Evolutionary conservation across 768 basidiomycete genomes (phyloP).

Genomic region (Amanita fuliginea): DNA sequence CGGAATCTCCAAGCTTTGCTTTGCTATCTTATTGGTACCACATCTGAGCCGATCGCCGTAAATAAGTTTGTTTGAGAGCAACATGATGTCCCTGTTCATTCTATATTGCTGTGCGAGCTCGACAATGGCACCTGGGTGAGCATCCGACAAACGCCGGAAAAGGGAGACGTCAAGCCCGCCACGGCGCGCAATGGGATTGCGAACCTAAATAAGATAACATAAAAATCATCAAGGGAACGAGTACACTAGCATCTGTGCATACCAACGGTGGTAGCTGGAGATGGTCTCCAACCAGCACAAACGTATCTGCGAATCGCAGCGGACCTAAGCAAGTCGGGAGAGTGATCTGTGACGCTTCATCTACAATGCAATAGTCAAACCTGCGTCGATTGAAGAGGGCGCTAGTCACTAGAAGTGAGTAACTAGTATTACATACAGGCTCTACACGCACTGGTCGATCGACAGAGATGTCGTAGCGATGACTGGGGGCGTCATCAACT

Average conservation of each 20-base stretch:
- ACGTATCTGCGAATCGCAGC: constrained; percentile 78
- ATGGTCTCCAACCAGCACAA: constrained; percentile 95
- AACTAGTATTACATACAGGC: constrained; percentile 16
- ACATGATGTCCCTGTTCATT: constrained; percentile 97
- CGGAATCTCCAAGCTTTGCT: constrained; percentile 44
- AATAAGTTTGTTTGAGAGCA: constrained; percentile 77
- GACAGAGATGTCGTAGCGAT: constrained; percentile 94
- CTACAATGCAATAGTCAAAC: constrained; percentile 96
- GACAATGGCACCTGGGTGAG: constrained; percentile 77
- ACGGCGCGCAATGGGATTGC: constrained; percentile 64
- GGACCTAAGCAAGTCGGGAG: constrained; percentile 93
- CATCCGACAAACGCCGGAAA: constrained; percentile 80
- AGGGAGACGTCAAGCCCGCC: constrained; percentile 86
- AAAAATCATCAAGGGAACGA: not conserved
- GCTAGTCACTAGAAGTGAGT: constrained; percentile 25
- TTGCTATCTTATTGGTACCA: constrained; percentile 64
- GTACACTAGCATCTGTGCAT: constrained; percentile 10
- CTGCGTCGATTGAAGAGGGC: constrained; percentile 73
- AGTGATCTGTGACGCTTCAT: constrained; percentile 97
- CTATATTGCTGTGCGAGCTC: constrained; percentile 87
- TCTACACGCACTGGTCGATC: constrained; percentile 73
- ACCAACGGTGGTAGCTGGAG: constrained; percentile 95
- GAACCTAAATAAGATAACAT: constrained; percentile 67
- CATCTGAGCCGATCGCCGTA: constrained; percentile 71
- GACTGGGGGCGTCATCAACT: constrained; percentile 80